Evolutionary conservation across 495 filamentous ascomycete genomes (phyloP), one percentile per base, ranked within the genome.

Genomic region (Hypoxylon fragiforme): DNA sequence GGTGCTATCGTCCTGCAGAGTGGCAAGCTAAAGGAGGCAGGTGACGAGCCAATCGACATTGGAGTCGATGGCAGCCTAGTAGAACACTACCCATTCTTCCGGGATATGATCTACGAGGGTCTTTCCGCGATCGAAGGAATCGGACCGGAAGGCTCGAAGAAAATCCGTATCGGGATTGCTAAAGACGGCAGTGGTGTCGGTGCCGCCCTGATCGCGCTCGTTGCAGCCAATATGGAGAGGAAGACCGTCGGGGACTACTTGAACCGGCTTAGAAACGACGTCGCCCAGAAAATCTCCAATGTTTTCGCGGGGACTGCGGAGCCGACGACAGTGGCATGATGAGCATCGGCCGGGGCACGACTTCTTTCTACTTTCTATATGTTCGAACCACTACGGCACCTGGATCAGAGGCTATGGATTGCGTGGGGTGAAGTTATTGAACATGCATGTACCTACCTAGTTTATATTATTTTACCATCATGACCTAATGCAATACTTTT

Each of bases 121-220:
- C 68, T 96, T 44, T 72, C 82, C 16, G 80, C 80, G 46, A 79
- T 95, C 13, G 77, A 85, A 21, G 80, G 85, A 47, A 84, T 96
- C 60, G 91, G 91, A 8, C 69, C 65, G 8, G 75, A 78, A 8
- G 88, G 89, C 7, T 89, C 92, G 45, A 84, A 86, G 70, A 86
- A 83, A 69, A 81, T 97, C 54, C 78, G 89, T 34, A 95, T 97
- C 61, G 92, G 91, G 9, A 90, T 96, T 70, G 92, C 92, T 44
- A 92, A 94, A 80, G 92, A 97, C 73, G 92, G 92, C 39, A 88
- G 83, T 50, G 92, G 92, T 44, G 92, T 97, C 39, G 92, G 92
- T 20, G 92, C 92, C 7, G 92, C 92, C 40, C 69, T 97, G 61
- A 96, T 95, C 70, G 92, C 92, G 24, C 77, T 95, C 11, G 86